Evolutionary conservation across 2,329 filamentous ascomycete species (phyloP).

Genomic region (Penicillium sp.): DNA sequence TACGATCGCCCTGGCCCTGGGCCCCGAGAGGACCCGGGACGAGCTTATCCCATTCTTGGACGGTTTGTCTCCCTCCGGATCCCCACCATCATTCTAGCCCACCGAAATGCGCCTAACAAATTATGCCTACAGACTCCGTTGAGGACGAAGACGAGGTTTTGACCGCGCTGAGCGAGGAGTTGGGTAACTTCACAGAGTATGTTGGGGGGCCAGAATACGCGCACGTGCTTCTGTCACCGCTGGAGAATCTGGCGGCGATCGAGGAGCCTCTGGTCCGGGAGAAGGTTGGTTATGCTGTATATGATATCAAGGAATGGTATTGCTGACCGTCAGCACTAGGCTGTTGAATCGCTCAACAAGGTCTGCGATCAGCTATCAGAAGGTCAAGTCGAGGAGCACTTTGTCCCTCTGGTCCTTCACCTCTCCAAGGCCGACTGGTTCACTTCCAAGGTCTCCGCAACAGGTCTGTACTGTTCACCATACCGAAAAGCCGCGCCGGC

Average conservation of each 20-base stretch:
- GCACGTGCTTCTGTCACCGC: conserved; percentile 92
- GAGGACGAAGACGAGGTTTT: conserved; percentile 99
- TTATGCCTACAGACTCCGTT: conserved; percentile 77
- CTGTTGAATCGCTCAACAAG: conserved; percentile 98
- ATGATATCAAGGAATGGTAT: not conserved
- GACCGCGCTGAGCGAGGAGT: conserved; percentile 94
- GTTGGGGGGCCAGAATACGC: conserved; percentile 92
- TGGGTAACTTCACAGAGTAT: conserved; percentile 96
- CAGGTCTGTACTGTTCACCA: conserved; percentile 89
- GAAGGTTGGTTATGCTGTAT: conserved; percentile 70
- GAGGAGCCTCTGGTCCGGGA: conserved; percentile 97
- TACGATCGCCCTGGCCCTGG: conserved; percentile 94
- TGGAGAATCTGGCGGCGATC: conserved; percentile 98
- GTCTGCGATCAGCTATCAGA: conserved; percentile 92
- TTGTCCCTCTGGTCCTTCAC: conserved; percentile 92
- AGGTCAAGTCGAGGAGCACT: conserved; percentile 94
- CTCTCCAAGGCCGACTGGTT: conserved; percentile 99
- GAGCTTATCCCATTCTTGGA: conserved; percentile 99
- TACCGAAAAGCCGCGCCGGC: conserved; percentile 88
- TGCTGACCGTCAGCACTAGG: conserved; percentile 59
- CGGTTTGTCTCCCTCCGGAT: conserved; percentile 67
- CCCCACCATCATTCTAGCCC: conserved; percentile 19
- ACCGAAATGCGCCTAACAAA: conserved; percentile 32
- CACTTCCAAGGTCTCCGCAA: conserved; percentile 97
- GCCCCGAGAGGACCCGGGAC: conserved; percentile 94